Conservation (phyloP, 2,329 filamentous ascomycete genomes). For the Alternaria triticina region DNA sequence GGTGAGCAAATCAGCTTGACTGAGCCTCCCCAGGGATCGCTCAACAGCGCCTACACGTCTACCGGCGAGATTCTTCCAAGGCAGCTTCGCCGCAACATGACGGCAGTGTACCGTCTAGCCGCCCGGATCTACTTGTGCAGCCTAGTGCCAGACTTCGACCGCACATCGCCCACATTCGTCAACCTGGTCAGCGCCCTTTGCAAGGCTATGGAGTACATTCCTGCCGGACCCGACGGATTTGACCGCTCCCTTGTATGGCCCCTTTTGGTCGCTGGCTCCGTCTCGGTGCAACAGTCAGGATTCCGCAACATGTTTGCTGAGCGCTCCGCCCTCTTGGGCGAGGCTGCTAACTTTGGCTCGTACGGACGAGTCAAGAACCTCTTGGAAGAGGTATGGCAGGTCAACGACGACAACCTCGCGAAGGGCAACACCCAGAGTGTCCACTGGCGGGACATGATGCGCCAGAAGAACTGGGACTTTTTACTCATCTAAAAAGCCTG, state of each 20-base stretch:
- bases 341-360: constrained; percentile 78
- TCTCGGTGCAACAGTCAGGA: constrained; percentile 72
- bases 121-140: constrained; percentile 97
- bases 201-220: constrained; percentile 79
- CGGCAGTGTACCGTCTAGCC: constrained; percentile 85
- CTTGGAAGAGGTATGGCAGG: constrained; percentile 80
- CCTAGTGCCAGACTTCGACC: constrained; percentile 86
- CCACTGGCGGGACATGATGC: constrained; percentile 96
- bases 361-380: constrained; percentile 83
- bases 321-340: constrained; percentile 75
- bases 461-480: constrained; percentile 89
- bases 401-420: constrained; percentile 68
- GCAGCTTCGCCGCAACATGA: constrained; percentile 87
- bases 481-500: constrained; percentile 72
- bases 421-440: constrained; percentile 67
- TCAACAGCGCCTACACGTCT: constrained; percentile 60
- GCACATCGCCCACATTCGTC: constrained; percentile 73
- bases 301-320: constrained; percentile 83
- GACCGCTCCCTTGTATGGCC: constrained; percentile 95
- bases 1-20: constrained; percentile 85
- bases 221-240: constrained; percentile 79
- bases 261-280: constrained; percentile 82
- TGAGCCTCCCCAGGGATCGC: constrained; percentile 62
- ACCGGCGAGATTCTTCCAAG: constrained; percentile 80
- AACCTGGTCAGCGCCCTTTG: constrained; percentile 80